Base-by-base conservation (phyloP, 2,329 filamentous ascomycete genomes). In the Coniochaeta prunicola region DNA sequence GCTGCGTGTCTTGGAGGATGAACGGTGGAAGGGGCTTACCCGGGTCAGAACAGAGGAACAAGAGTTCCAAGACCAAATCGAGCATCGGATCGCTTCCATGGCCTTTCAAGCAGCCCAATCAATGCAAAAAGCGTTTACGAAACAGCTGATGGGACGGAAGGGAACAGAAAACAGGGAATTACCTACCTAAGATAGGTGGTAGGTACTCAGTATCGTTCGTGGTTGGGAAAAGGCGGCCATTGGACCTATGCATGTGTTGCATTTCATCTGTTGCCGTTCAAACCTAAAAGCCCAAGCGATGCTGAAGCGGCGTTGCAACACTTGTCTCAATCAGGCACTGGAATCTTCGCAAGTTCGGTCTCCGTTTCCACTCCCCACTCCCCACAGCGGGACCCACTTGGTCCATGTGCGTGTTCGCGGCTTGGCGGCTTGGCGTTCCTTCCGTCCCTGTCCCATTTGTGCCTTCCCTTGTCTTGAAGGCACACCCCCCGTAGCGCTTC, bases 301-400 rank as follows among this genome's bases (percentile, higher is more conserved):
- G 13, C 26, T n/a, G 13, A 24, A 50, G 6, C 45, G 50, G 8
- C n/a, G 3, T 28, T 31, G 13, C 4, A n/a, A n/a, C 24, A 28
- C n/a, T 36, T 55, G 53, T 34, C 53, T 31, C 30, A 12, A 55
- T 33, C 21, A 34, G 53, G 53, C 21, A n/a, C n/a, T n/a, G n/a
- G n/a, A 33, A 34, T 34, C 45, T 30, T 50, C 30, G 53, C 33
- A 55, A 17, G n/a, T 24, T 55, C 36, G n/a, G n/a, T 34, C 33
- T 55, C 53, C 53, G 33, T 26, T 55, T 34, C 30, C 2, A 12
- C n/a, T n/a, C n/a, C n/a, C n/a, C n/a, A n/a, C n/a, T n/a, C 26
- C 30, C 53, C 53, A 55, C 45, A 50, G 45, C 45, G 45, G 45
- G 45, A 50, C 45, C 45, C 45, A 50, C 24, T 28, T 50, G 40